Evolutionary conservation across 2,329 filamentous ascomycete genomes (phyloP), one percentile per base, ranked within the genome.

Genomic region (Fusarium incarnatum): DNA sequence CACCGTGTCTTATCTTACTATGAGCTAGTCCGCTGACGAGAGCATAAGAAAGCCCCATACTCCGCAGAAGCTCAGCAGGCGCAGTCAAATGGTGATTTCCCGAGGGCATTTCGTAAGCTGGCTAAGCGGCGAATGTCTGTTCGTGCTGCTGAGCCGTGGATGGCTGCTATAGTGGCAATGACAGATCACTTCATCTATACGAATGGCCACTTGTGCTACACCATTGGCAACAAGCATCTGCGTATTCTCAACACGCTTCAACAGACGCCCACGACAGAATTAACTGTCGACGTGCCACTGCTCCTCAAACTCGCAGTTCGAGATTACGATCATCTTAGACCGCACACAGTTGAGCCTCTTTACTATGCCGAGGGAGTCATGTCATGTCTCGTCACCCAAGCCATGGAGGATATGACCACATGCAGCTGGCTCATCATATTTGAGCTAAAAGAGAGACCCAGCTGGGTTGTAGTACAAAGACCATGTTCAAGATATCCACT

Each of bases 201-300:
- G 20, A 84, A 88, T 60, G 90, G 91, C 8, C 83, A 87, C 13
- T 79, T 94, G 18, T 92, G 90, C 71, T 91, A 93, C 74, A 84
- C 87, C 13, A 76, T 83, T 42, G 82, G 84, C 44, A 62, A 73
- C 37, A 54, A 76, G 64, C 73, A 76, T 50, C 82, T 94, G 27
- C 86, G 87, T 5, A 77, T 93, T 27, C 81, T 91, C 49, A 82
- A 91, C 64, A 79, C 44, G 16, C 32, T 92, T 20, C 86, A 88
- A 70, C 74, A 76, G 10, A 83, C 83, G 0, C 81, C 80, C 4
- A 76, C 75, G 23, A 71, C 78, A 13, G 90, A 92, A 72, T 79
- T 84, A n/a, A 86, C 88, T 5, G 78, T 92, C 46, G 82, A 88
- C 70, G 81, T 89, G 34, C 81, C 82, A 9, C 73, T 72, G 4